phyloP scores from a whole-genome alignment of 768 basidiomycete species.

The Imleria badia region DNA sequence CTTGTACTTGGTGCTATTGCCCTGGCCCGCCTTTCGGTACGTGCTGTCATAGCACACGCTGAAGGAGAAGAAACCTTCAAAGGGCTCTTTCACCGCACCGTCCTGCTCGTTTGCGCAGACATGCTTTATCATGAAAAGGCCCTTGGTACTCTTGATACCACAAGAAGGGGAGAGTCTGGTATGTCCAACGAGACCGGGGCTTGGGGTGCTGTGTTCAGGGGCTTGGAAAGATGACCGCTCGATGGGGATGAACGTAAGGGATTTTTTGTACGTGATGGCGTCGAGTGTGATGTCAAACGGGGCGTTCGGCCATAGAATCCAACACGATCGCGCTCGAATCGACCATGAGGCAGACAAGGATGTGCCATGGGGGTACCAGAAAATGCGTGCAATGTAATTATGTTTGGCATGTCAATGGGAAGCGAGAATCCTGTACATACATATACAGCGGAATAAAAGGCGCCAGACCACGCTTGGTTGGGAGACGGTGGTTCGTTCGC shows the following conservation, averaged over 20 bases:
- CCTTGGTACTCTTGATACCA: slow-evolving; percentile 35
- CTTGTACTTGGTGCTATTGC: too few relatives aligned
- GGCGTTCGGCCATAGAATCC: slow-evolving; percentile 37
- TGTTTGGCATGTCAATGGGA: slow-evolving; percentile 41
- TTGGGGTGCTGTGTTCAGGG: slow-evolving; percentile 19
- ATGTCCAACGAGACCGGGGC: slow-evolving; percentile 31
- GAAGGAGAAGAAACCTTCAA: too few relatives aligned
- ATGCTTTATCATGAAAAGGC: slow-evolving; percentile 36
- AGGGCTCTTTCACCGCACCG: too few relatives aligned
- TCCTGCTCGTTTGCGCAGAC: slow-evolving; percentile 30
- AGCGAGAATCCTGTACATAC: slow-evolving; percentile 35
- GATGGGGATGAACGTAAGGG: slow-evolving; percentile 27
- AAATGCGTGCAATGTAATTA: slow-evolving; percentile 36
- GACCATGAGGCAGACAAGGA: too few relatives aligned
- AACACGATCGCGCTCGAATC: slow-evolving; percentile 25
- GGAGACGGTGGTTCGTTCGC: too few relatives aligned
- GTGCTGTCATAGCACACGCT: too few relatives aligned
- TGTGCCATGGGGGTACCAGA: slow-evolving; percentile 15
- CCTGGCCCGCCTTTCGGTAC: too few relatives aligned
- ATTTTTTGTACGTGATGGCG: slow-evolving; percentile 23
- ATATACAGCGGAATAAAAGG: slow-evolving; percentile 35
- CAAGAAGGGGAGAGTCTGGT: slow-evolving; percentile 25
- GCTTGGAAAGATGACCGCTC: slow-evolving; percentile 28
- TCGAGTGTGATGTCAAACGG: slow-evolving; percentile 33
- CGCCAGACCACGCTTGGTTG: too few relatives aligned